These are phyloP conservation scores for Boletus semigastroideus DNA, from an alignment of 1,284 basidiomycete genomes.

Conservation along the genomic window DNA sequence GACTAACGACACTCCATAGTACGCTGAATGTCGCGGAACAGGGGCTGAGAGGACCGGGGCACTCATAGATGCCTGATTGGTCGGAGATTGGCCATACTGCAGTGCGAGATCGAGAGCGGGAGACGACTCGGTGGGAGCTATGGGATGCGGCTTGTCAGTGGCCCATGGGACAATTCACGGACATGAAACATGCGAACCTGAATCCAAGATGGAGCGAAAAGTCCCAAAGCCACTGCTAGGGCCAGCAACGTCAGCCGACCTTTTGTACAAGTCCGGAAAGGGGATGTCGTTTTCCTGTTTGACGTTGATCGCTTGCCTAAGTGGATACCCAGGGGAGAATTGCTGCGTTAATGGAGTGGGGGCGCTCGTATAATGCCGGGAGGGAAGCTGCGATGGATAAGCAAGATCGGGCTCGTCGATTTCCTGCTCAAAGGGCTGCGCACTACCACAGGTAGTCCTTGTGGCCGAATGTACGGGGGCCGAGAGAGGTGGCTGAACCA, in stretches of 20 bases:
- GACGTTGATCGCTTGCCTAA: constrained; percentile 23
- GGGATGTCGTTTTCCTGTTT: constrained; percentile 34
- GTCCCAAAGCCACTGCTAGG: constrained; percentile 25
- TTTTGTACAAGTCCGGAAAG: constrained; percentile 28
- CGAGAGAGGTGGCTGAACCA: constrained; percentile 16
- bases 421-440: constrained; percentile 27
- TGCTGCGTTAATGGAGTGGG: constrained; percentile 24
- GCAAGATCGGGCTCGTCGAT: constrained; percentile 29
- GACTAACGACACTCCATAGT: constrained; percentile 32
- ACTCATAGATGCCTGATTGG: constrained; percentile 23
- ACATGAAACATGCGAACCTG: constrained; percentile 28
- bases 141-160: constrained; percentile 6
- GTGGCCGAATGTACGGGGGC: constrained; percentile 11
- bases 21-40: constrained; percentile 35
- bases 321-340: constrained; percentile 27
- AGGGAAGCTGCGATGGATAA: constrained; percentile 21
- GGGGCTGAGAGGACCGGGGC: constrained; percentile 30
- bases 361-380: constrained; percentile 25
- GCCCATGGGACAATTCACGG: neutral
- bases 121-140: constrained; percentile 25
- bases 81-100: constrained; percentile 25
- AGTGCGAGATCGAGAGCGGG: constrained; percentile 26
- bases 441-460: constrained; percentile 14
- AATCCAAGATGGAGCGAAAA: constrained; percentile 24
- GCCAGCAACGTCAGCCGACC: constrained; percentile 25